A percentile compares a stretch with the other conserved stretches of the same genome.
Conservation (phyloP, 2,329 filamentous ascomycete species). For the Sclerotinia spermophila region DNA sequence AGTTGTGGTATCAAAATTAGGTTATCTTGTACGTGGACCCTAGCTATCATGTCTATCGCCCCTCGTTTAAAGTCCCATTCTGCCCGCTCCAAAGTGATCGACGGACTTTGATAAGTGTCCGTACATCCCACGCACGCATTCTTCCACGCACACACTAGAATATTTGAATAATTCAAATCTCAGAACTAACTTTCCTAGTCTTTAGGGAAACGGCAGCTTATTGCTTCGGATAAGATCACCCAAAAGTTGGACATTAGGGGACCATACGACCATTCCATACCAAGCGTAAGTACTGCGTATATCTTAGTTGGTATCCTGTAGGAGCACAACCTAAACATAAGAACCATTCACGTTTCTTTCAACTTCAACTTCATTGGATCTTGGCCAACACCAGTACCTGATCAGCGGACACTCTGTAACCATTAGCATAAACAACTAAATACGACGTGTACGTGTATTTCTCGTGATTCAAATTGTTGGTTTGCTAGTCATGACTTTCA, state of each 20-base stretch:
- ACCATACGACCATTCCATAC: neutral
- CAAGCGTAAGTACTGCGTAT: neutral
- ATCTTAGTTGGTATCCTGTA: neutral
- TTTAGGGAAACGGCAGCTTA: neutral
- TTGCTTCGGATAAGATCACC: neutral
- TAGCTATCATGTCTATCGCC: neutral
- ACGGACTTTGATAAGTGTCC: conserved; percentile 6
- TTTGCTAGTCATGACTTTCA: neutral
- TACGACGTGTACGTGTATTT: neutral
- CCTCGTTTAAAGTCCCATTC: neutral
- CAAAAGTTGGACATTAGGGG: neutral
- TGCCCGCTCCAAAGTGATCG: neutral
- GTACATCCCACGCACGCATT: neutral
- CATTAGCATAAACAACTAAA: neutral
- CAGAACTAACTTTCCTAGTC: neutral
- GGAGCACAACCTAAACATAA: neutral
- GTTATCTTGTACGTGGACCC: neutral
- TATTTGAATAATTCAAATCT: neutral
- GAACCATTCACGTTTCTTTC: conserved; percentile 3
- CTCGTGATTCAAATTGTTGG: neutral
- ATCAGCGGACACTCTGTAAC: neutral
- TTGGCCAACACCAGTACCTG: neutral
- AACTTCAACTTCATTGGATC: neutral
- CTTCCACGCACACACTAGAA: neutral
- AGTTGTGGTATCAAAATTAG: neutral